These are phyloP conservation scores for Paracamarosporium sp. DNA, from an alignment of 2,329 filamentous ascomycete genomes.

Conservation along the genomic window DNA sequence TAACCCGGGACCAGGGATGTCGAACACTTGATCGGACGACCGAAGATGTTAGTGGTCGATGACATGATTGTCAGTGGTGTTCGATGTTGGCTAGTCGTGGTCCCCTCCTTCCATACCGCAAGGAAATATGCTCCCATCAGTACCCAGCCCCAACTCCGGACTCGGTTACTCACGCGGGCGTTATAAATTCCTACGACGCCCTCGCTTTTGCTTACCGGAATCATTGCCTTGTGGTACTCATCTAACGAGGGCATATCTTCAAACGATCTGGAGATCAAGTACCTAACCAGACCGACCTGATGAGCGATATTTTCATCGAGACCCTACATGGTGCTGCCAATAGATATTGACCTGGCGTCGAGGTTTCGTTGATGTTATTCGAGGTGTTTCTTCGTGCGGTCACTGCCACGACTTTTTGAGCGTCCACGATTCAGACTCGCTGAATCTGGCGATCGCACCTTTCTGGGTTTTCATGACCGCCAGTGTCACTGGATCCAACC, in stretches of 20 bases:
- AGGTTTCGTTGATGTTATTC: not conserved
- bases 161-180: slow-evolving; percentile 1
- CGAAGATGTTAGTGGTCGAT: not conserved
- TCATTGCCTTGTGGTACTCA: not conserved
- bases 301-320: not conserved
- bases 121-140: not conserved
- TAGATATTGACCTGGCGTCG: not conserved
- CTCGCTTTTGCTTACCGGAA: slow-evolving; percentile 1
- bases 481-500: too few relatives aligned
- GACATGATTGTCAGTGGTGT: not conserved
- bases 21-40: not conserved
- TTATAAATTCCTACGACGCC: not conserved
- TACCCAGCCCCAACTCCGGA: slow-evolving; percentile 4
- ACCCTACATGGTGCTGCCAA: not conserved
- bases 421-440: not conserved
- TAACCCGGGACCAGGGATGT: slow-evolving; percentile 9
- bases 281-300: not conserved
- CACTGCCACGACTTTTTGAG: not conserved
- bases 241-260: not conserved
- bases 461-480: not conserved
- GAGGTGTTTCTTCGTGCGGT: not conserved
- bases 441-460: not conserved
- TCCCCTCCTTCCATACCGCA: not conserved
- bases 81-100: not conserved
- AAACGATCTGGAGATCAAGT: not conserved